Base-by-base conservation (phyloP, 225 moss, liverwort and hornwort species). In the Pseudisothecium myosuroides region DNA sequence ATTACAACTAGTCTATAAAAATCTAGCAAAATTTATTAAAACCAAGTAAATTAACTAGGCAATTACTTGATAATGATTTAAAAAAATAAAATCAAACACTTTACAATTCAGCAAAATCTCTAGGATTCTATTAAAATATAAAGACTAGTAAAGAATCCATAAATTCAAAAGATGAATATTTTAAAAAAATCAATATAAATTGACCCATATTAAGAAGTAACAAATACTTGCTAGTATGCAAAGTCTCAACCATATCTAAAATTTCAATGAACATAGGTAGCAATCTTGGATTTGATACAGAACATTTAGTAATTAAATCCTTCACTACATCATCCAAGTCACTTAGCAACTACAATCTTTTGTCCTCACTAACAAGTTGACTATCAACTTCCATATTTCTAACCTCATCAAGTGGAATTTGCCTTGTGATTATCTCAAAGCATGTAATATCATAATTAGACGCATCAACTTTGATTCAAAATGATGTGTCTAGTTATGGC, bases 161-260 rank as follows among this genome's bases (percentile, higher is more conserved):
- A 45, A 45, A 7, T 45, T 5, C 72, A 6, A 28, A 73, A 45
- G 45, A 45, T 29, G 28, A 45, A 17, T 28, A 45, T 17, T 73
- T 10, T 1, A 45, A 45, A 0, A 45, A 10, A 45, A 45, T 73
- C 17, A 45, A 15, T 17, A 17, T 3, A 29, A 28, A 0, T 17
- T 73, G 29, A 10, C 17, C 8, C 39, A 43, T 0, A 27, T 16
- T 9, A 14, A 8, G 4, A 26, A 41, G 5, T 71, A 41, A 3
- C 0, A 3, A 2, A 5, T 26, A 71, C 26, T 3, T 71, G 8
- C 5, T n/a, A 0, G 0, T 69, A 0, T 8, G 24, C 4, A 69
- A 14, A 14, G 14, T 8, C 14, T 39, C 6, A 5, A 26, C 2
- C 7, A 71, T 14, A 41, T 71, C 26, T 22, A 68, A 12, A 22